Conservation (phyloP, 331 rosid genomes). For the Malus hybrid region DNA sequence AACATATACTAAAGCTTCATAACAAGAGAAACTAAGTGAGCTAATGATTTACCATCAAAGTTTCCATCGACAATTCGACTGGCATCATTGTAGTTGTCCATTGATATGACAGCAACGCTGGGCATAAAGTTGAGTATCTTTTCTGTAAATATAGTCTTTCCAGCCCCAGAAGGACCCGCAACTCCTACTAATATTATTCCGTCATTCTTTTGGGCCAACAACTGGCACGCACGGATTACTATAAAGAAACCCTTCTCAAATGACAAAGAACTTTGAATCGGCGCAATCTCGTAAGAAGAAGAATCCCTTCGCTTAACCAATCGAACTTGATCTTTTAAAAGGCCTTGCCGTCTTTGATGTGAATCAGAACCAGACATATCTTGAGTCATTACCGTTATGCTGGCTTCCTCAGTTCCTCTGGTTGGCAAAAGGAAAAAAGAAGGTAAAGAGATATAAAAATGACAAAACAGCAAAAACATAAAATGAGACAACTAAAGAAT, state of each 20-base stretch:
- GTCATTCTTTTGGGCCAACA: constrained; percentile 78
- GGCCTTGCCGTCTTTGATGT: constrained; percentile 61
- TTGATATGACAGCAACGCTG: constrained; percentile 85
- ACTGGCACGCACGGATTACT: constrained; percentile 85
- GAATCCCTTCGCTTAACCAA: constrained; percentile 65
- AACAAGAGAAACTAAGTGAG: constrained; percentile 11
- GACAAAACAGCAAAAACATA: background rate
- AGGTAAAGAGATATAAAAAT: background rate
- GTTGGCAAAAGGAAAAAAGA: background rate
- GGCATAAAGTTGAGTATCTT: constrained; percentile 93
- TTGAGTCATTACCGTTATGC: constrained; percentile 44
- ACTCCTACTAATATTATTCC: constrained; percentile 87
- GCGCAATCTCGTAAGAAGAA: constrained; percentile 58
- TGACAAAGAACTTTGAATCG: constrained; percentile 66
- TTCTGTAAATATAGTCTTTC: constrained; percentile 88
- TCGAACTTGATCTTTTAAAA: constrained; percentile 84
- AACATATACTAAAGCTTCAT: background rate
- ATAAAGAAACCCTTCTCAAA: constrained; percentile 96
- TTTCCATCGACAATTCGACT: constrained; percentile 98
- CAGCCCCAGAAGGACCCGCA: constrained; percentile 99
- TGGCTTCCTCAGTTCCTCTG: constrained; percentile 17
- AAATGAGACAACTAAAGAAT: constrained; percentile 5
- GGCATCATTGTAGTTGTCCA: constrained; percentile 94
- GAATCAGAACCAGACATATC: constrained; percentile 46
- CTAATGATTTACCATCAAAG: constrained; percentile 66